phyloP scores from a whole-genome alignment of 306 rosid genomes.

The Arachis stenosperma region DNA sequence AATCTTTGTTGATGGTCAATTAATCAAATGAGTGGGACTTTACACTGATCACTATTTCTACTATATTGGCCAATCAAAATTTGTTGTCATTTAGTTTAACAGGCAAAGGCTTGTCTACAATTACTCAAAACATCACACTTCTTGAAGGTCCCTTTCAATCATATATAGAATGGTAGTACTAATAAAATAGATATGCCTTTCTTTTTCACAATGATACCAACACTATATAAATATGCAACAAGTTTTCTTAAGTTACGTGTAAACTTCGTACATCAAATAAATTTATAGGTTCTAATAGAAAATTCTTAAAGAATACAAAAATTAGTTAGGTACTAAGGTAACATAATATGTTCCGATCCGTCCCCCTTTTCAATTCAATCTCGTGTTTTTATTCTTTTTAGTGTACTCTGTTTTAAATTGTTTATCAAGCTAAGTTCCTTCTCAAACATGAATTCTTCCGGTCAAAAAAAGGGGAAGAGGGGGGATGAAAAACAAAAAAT shows the following conservation, averaged over 20 bases:
- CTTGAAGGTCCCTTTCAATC: constrained; percentile 36
- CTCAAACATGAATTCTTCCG: too few species aligned
- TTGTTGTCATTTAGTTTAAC: constrained; percentile 32
- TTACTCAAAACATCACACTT: constrained; percentile 28
- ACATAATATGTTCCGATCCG: background rate
- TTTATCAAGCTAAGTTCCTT: too few species aligned
- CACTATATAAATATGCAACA: background rate
- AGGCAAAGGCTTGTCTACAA: constrained; percentile 19
- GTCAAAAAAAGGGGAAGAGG: too few species aligned
- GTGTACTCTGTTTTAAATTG: too few species aligned
- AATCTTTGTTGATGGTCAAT: constrained; percentile 20
- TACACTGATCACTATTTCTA: constrained; percentile 19
- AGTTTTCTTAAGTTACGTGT: background rate
- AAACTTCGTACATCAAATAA: background rate
- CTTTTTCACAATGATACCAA: constrained; percentile 9
- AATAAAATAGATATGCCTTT: background rate
- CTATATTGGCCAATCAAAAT: constrained; percentile 33
- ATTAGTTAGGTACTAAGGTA: background rate
- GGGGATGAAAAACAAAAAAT: background rate
- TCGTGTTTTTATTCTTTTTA: too few species aligned
- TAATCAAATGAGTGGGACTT: constrained; percentile 29
- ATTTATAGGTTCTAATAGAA: background rate
- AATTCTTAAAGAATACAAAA: background rate
- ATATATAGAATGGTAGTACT: background rate
- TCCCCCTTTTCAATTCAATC: too few species aligned